Percentiles rank a stretch among this genome's conserved stretches.
Evolutionary conservation across 805 yeast species (phyloP).

Genomic region (Zygotorulaspora sp.): DNA sequence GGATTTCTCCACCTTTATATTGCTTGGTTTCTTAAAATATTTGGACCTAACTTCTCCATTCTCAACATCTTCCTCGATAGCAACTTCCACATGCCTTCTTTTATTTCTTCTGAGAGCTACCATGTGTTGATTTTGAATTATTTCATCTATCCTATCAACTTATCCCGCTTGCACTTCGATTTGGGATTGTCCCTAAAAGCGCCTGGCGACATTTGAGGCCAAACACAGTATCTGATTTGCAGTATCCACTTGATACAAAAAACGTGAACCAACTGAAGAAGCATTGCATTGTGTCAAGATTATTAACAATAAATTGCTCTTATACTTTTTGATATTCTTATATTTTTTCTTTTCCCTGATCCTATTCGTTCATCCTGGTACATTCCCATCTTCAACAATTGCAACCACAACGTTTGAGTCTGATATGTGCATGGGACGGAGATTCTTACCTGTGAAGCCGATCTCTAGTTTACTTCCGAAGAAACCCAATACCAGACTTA

Average conservation of each 20-base stretch:
- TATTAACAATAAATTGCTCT: too few relatives aligned
- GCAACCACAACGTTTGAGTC: conserved; percentile 1
- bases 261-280: neutral
- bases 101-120: conserved; percentile 7
- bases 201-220: too few relatives aligned
- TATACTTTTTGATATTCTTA: neutral
- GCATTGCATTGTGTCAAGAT: too few relatives aligned
- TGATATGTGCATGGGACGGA: conserved; percentile 10
- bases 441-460: conserved; percentile 13
- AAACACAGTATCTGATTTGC: too few relatives aligned
- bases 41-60: conserved; percentile 16
- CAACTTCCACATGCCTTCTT: conserved; percentile 11
- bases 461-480: conserved; percentile 7
- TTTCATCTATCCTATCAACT: too few relatives aligned
- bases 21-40: conserved; percentile 20
- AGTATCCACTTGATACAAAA: too few relatives aligned
- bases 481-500: conserved; percentile 4
- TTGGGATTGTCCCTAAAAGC: too few relatives aligned
- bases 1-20: neutral
- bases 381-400: neutral
- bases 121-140: conserved; percentile 4
- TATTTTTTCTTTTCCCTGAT: neutral
- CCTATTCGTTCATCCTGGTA: neutral
- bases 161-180: too few relatives aligned
- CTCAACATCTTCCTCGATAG: conserved; percentile 6